Conservation (phyloP, 208 protist genomes). For the Acanthamoeba healyi region DNA sequence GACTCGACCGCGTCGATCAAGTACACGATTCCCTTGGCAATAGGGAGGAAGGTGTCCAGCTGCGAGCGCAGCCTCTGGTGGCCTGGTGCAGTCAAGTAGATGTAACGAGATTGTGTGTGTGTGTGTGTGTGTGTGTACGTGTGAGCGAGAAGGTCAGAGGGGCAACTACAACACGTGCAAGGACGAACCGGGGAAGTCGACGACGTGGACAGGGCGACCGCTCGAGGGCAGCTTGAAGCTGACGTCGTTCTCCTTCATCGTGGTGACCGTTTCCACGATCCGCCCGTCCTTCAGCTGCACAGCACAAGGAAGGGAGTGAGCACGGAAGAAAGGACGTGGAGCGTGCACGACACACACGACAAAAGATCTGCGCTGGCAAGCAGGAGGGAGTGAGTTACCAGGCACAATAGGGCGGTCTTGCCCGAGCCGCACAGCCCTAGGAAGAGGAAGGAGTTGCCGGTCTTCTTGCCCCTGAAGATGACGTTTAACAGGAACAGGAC, state of each 20-base stretch:
- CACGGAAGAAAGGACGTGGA: not conserved
- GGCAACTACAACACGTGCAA: not conserved
- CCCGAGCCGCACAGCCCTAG: conserved; percentile 41
- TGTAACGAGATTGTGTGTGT: not conserved
- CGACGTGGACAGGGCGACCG: conserved; percentile 19
- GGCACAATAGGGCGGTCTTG: conserved; percentile 51
- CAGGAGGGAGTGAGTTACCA: not conserved
- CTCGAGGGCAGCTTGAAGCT: conserved; percentile 45
- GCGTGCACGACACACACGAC: not conserved
- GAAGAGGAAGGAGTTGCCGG: conserved; percentile 47
- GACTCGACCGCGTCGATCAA: conserved; percentile 39
- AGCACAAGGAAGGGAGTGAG: not conserved
- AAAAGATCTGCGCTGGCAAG: not conserved
- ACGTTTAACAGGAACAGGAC: conserved; percentile 39
- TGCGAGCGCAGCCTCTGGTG: conserved; percentile 63
- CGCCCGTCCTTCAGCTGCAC: conserved; percentile 19
- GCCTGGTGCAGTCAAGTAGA: not conserved
- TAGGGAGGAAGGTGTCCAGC: conserved; percentile 57
- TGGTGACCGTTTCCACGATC: conserved; percentile 42
- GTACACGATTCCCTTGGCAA: conserved; percentile 59
- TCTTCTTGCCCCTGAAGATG: not conserved
- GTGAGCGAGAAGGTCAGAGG: not conserved
- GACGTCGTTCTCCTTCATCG: conserved; percentile 70
- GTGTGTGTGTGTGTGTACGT: not conserved
- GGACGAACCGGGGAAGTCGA: conserved; percentile 48